Evolutionary conservation across 2,329 filamentous ascomycete species (phyloP).

Genomic region (Cadophora sp.): DNA sequence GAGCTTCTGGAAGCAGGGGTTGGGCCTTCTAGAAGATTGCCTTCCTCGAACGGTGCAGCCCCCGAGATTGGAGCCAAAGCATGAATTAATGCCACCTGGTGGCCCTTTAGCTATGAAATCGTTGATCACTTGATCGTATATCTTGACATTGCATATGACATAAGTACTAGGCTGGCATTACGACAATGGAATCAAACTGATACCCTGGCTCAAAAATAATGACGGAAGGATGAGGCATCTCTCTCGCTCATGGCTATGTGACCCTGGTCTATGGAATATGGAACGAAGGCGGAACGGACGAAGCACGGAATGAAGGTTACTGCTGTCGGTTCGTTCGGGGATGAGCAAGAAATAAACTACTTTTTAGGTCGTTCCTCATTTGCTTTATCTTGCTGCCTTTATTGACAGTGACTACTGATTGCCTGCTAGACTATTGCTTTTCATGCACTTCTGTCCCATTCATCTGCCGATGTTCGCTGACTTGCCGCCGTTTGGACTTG

Average conservation of each 20-base stretch:
- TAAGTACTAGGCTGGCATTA: slow-evolving; percentile 1
- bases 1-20: slow-evolving; percentile 19
- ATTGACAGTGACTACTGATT: background rate
- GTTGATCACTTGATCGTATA: slow-evolving; percentile 15
- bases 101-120: slow-evolving; percentile 1
- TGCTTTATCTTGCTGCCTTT: background rate
- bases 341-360: background rate
- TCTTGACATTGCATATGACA: slow-evolving; percentile 9
- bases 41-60: slow-evolving; percentile 7
- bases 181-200: slow-evolving; percentile 2
- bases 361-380: background rate
- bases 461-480: background rate
- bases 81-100: slow-evolving; percentile 22
- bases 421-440: slow-evolving; percentile 7
- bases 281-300: background rate
- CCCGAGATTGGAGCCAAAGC: slow-evolving; percentile 10
- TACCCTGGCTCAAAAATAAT: background rate
- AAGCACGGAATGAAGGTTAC: background rate
- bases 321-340: background rate
- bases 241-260: background rate
- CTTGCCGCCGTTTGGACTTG: background rate
- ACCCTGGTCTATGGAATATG: background rate
- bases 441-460: slow-evolving; percentile 7
- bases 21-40: slow-evolving; percentile 24
- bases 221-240: slow-evolving; percentile 1